These are phyloP conservation scores for Alternaria longipes DNA, from an alignment of 2,329 filamentous ascomycete species.

Conservation along the genomic window DNA sequence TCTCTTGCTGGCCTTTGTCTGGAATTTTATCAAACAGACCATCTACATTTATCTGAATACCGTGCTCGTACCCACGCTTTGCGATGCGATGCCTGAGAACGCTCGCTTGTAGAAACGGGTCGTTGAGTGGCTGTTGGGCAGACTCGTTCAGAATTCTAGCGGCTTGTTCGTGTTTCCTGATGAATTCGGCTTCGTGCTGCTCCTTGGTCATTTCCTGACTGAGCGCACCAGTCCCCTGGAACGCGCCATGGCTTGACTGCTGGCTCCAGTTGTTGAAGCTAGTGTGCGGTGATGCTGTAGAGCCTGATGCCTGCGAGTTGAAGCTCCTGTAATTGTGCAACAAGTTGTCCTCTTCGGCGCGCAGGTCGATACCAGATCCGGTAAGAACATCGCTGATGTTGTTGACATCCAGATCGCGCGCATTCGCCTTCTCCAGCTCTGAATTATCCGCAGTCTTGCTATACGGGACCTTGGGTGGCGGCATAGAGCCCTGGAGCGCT, in stretches of 20 bases:
- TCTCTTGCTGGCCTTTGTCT: conserved; percentile 40
- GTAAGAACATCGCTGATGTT: conserved; percentile 85
- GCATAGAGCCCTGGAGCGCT: conserved; percentile 60
- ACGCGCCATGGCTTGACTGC: conserved; percentile 49
- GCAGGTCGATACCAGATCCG: conserved; percentile 85
- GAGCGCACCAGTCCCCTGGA: conserved; percentile 49
- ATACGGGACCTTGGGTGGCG: conserved; percentile 68
- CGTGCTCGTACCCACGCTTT: conserved; percentile 67
- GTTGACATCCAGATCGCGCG: conserved; percentile 67
- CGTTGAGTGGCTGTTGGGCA: conserved; percentile 73
- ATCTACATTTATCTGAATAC: conserved; percentile 67
- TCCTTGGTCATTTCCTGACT: conserved; percentile 70
- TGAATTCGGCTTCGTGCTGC: conserved; percentile 70
- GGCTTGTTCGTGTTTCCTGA: conserved; percentile 72
- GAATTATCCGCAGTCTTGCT: conserved; percentile 53
- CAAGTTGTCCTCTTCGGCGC: conserved; percentile 84
- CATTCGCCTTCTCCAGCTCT: conserved; percentile 64
- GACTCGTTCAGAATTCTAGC: conserved; percentile 68
- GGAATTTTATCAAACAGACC: conserved; percentile 58
- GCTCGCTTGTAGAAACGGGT: conserved; percentile 76
- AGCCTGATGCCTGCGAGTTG: conserved; percentile 48
- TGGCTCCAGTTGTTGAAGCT: conserved; percentile 59
- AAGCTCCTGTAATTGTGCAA: conserved; percentile 70
- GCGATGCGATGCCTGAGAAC: conserved; percentile 63
- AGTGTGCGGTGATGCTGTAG: conserved; percentile 52